Conservation (phyloP, 2,329 filamentous ascomycete genomes). For the Penicillium sp. region DNA sequence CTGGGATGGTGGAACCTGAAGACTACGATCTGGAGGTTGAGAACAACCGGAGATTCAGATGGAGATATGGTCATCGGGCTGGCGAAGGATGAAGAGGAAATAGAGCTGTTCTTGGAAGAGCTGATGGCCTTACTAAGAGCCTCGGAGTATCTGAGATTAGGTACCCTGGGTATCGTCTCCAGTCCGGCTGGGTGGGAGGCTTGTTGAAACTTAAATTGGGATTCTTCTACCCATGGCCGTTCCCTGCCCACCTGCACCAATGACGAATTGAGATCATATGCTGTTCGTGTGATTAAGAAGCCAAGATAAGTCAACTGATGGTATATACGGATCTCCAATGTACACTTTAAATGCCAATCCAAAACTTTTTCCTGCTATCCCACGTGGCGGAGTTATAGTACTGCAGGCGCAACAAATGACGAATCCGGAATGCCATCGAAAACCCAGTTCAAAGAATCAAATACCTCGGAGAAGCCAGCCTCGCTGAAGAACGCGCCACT, state of each 20-base stretch:
- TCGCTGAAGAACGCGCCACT: slow-evolving; percentile 40
- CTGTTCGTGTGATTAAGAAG: too few relatives aligned
- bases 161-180: too few relatives aligned
- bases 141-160: neutral
- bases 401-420: slow-evolving; percentile 46
- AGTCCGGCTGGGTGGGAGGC: too few relatives aligned
- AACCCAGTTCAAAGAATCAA: slow-evolving; percentile 91
- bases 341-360: neutral
- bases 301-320: too few relatives aligned
- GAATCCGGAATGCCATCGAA: slow-evolving; percentile 78
- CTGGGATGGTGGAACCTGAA: slow-evolving; percentile 35
- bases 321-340: neutral
- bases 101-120: slow-evolving; percentile 22
- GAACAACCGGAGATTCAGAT: slow-evolving; percentile 26
- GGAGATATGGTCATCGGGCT: slow-evolving; percentile 24
- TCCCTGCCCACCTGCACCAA: too few relatives aligned
- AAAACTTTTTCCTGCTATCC: neutral
- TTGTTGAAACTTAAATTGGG: too few relatives aligned
- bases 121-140: slow-evolving; percentile 30
- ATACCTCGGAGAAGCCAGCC: slow-evolving; percentile 68
- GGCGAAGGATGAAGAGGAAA: slow-evolving; percentile 26
- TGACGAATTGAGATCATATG: too few relatives aligned
- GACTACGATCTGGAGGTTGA: slow-evolving; percentile 24
- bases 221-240: too few relatives aligned
- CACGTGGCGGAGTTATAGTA: slow-evolving; percentile 20